Evolutionary conservation across 1,284 basidiomycete species (phyloP), one percentile per base, ranked within the genome.

Genomic region (Trichosporon faecale): DNA sequence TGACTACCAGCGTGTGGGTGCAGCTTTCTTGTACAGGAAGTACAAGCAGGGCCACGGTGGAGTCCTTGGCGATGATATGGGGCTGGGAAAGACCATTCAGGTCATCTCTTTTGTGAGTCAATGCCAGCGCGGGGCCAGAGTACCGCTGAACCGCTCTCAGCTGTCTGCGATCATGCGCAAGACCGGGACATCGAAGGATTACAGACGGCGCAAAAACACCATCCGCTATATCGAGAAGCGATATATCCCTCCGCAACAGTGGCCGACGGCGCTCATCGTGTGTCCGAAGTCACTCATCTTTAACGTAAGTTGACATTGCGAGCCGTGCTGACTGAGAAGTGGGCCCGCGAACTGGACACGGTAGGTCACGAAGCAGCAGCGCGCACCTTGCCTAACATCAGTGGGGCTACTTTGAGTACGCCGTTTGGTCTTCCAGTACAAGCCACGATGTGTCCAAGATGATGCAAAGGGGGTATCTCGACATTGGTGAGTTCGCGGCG

Each of bases 61-160:
- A 3, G 74, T 86, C 12, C 75, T 86, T 2, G 85, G 85, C 2
- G 86, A 87, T 67, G 86, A 87, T 68, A 87, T 87, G 86, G 86
- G 85, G 14, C 75, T 84, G 5, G 85, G 85, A 3, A 86, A 86
- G 74, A 85, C 73, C 0, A 69, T 74, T 3, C 73, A 83, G 67
- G 81, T 83, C 31, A 79, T 83, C 35, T 71, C 79, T 0, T 84
- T 84, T 67, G 81, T 81, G 33, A 69, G 78, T 68, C 1, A 0
- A 14, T 11, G n/a, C 1, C 7, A 49, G 9, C 27, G 6, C 5
- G n/a, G 25, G n/a, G n/a, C n/a, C n/a, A 64, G 14, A 35, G 1
- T 18, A 18, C 2, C 18, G n/a, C 29, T 68, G 31, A 44, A 44
- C 21, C 37, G 0, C 11, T 2, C 23, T 29, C 33, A 86, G 81